Base-by-base conservation (phyloP, 202 grass and related monocot species). In the Bolboschoenoplectus hybrid region DNA sequence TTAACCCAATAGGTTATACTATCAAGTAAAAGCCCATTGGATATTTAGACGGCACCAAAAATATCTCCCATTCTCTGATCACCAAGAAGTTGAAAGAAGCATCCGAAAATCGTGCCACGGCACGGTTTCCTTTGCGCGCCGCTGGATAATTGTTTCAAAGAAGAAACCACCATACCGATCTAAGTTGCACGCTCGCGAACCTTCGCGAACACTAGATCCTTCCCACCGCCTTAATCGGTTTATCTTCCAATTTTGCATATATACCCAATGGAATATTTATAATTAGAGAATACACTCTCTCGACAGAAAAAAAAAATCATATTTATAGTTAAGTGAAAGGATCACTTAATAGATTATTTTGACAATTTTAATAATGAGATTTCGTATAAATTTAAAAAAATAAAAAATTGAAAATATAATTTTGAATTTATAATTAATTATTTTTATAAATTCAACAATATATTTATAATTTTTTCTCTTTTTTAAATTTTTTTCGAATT, bases 161-260 rank as follows among this genome's bases (percentile, higher is more conserved):
- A 26, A 26, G 26, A 26, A 26, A 26, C 26, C 26, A 26, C 26
- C 26, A 26, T 26, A 62, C 20, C 16, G n/a, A 19, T 1, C 6
- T 8, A 0, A 38, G 3, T 12, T 56, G 61, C 58, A 38, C 38
- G 16, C 19, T 68, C 82, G 16, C 13, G 82, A 84, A 84, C 82
- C 82, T 84, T 84, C 82, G 11, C 44, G 82, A 84, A 84, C 45
- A 36, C 75, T 60, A 34, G 17, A 47, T 83, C 6, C 26, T 44
- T 68, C 5, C 63, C 63, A 68, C 81, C 81, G 81, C 81, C 63
- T 53, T n/a, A 26, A 26, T 26, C 26, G 26, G 26, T 74, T 26
- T 47, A 26, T 12, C 8, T 63, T 63, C 9, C 50, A 53, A 34
- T 13, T 50, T 82, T 65, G 39, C 41, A 49, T 7, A 13, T 16